Conservation (phyloP, 139 green algal species). For the Dunaliella sp. region DNA sequence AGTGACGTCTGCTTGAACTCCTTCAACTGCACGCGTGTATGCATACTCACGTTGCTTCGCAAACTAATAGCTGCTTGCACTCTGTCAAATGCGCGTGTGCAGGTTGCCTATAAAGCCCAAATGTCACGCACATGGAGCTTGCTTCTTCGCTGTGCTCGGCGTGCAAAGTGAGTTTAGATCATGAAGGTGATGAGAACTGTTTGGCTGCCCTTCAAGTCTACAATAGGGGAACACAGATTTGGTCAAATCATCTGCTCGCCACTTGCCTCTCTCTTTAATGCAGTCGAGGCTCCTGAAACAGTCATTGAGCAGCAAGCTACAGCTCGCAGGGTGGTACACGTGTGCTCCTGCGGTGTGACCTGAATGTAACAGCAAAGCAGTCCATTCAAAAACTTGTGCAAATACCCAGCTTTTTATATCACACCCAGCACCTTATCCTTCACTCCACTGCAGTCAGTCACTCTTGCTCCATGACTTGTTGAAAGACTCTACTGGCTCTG, state of each 20-base stretch:
- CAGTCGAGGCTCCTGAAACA: background rate
- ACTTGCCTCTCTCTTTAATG: background rate
- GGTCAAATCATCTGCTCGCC: background rate
- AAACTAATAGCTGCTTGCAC: background rate
- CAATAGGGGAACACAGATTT: background rate
- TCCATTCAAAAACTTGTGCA: no score
- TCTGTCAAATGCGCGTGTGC: background rate
- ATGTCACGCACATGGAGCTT: conserved; percentile 73
- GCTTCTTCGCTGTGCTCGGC: conserved; percentile 61
- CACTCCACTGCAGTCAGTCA: no score
- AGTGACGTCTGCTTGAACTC: background rate
- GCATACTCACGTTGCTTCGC: background rate
- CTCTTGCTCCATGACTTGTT: no score
- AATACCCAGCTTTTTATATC: no score
- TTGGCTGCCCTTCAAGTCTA: background rate
- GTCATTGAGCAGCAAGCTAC: background rate
- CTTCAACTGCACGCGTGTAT: background rate
- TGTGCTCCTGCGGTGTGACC: no score
- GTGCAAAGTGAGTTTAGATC: conserved; percentile 19
- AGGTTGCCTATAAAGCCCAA: conserved; percentile 77
- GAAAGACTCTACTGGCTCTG: no score
- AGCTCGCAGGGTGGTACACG: background rate
- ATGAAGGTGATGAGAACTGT: background rate
- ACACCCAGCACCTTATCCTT: no score
- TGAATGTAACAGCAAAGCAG: no score